Base-by-base conservation (phyloP, 768 basidiomycete genomes). In the Royoungia palumana region DNA sequence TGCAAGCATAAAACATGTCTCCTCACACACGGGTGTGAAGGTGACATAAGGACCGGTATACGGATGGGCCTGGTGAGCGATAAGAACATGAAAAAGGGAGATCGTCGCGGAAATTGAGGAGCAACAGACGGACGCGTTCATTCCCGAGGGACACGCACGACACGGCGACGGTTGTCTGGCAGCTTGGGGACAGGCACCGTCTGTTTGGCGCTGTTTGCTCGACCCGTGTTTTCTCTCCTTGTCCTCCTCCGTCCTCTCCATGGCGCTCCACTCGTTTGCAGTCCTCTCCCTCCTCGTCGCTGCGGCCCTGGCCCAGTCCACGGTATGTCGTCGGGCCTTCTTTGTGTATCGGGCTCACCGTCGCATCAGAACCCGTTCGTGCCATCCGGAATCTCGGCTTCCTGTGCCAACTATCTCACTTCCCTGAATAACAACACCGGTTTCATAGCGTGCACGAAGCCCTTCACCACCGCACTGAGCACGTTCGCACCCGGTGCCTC, bases 381-480 rank as follows among this genome's bases (percentile, higher is more conserved):
- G 63, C 91, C 92, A n/a, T 49, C 79, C 13, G 78, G 72, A 45
- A 81, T 92, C 60, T 80, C 77, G 61, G 1, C 53, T 1, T 34
- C 55, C 17, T 92, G 89, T 75, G 48, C 64, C 17, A 50, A 61
- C 4, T 95, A 82, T 75, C 75, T 94, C 56, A 68, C 50, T 4
- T 51, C 60, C 11, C 75, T 98, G 48, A 82, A 97, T 73, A 63
- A 56, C 36, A 78, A 95, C 70, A 17, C 72, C 2, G 60, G 50
- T 40, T 67, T 97, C 47, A 50, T 70, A 2, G 56, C 75, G 11
- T 96, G 93, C 77, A 79, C 88, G 19, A 59, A 59, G 1, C 63
- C 83, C 11, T 70, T 96, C 60, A 76, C 82, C 52, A 65, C 72
- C 20, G 81, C 86, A 10, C 81, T 87, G 24, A 2, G 55, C 76